These are phyloP conservation scores for Trichosanthes cucumerina DNA, from an alignment of 306 rosid genomes.

Conservation along the genomic window DNA sequence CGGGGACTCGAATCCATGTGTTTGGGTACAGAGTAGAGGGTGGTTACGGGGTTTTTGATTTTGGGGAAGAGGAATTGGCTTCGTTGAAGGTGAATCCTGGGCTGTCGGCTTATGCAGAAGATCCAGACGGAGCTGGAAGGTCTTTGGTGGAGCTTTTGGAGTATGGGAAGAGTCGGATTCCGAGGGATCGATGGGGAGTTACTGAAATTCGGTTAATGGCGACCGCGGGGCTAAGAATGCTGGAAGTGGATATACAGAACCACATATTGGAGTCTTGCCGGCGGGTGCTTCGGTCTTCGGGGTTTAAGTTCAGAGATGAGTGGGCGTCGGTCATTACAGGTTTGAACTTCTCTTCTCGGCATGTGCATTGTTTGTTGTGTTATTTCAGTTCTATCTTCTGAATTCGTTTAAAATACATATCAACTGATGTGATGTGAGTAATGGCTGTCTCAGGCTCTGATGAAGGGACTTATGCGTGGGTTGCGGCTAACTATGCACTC, in stretches of 20 bases:
- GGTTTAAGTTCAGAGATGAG: slow-evolving; percentile 58
- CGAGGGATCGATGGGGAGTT: slow-evolving; percentile 50
- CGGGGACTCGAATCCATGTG: slow-evolving; percentile 77
- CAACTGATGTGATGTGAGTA: slow-evolving; percentile 11
- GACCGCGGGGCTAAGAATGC: slow-evolving; percentile 79
- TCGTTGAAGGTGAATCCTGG: slow-evolving; percentile 79
- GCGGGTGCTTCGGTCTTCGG: slow-evolving; percentile 39
- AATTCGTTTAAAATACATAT: background rate
- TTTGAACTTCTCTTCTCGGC: slow-evolving; percentile 8
- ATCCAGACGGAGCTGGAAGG: slow-evolving; percentile 46
- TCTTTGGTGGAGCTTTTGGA: slow-evolving; percentile 53
- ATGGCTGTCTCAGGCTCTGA: slow-evolving; percentile 55
- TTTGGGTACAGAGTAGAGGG: slow-evolving; percentile 27
- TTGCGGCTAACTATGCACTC: slow-evolving; percentile 86
- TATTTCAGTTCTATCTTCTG: background rate
- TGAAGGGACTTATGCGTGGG: slow-evolving; percentile 91
- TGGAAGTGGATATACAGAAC: slow-evolving; percentile 35
- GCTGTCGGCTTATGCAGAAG: slow-evolving; percentile 47
- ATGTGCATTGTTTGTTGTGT: background rate
- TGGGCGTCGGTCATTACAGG: slow-evolving; percentile 93
- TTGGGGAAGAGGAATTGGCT: slow-evolving; percentile 37
- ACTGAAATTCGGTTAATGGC: slow-evolving; percentile 91
- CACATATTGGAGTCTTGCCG: slow-evolving; percentile 60
- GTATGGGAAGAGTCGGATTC: slow-evolving; percentile 53
- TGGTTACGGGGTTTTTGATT: slow-evolving; percentile 28